Evolutionary conservation across 2,329 filamentous ascomycete species (phyloP).

Genomic region (Blumeria hordei): DNA sequence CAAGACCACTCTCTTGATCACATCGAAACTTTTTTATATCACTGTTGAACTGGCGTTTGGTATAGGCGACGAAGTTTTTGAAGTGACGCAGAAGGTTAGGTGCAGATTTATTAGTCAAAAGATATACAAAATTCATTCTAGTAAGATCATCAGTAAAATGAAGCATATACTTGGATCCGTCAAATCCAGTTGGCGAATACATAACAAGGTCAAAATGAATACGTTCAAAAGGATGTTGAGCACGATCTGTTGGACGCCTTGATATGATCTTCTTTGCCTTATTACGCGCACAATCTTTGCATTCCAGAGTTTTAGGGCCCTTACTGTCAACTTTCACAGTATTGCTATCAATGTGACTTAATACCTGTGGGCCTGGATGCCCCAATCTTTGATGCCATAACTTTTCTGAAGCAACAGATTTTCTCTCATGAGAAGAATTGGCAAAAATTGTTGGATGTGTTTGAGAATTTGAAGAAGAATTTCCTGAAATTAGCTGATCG

Average conservation of each 20-base stretch:
- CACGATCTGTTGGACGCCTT: background rate
- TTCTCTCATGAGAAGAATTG: background rate
- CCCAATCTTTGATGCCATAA: background rate
- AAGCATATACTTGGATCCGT: background rate
- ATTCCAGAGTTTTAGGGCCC: background rate
- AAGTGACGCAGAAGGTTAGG: background rate
- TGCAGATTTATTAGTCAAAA: background rate
- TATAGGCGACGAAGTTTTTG: too few species aligned
- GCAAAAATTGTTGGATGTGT: too few species aligned
- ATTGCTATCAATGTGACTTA: background rate
- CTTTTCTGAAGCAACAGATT: background rate
- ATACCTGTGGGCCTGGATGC: background rate
- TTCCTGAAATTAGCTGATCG: too few species aligned
- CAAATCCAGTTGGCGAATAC: background rate
- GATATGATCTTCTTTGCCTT: background rate
- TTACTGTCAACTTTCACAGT: background rate
- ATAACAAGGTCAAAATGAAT: background rate
- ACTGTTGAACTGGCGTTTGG: too few species aligned
- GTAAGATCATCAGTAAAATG: background rate
- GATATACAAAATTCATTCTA: background rate
- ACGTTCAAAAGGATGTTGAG: background rate
- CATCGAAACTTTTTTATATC: too few species aligned
- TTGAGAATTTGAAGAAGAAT: too few species aligned
- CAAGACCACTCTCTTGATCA: too few species aligned
- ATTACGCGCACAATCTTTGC: background rate